phyloP scores from a whole-genome alignment of 306 rosid species.

The Dicorynia guianensis region DNA sequence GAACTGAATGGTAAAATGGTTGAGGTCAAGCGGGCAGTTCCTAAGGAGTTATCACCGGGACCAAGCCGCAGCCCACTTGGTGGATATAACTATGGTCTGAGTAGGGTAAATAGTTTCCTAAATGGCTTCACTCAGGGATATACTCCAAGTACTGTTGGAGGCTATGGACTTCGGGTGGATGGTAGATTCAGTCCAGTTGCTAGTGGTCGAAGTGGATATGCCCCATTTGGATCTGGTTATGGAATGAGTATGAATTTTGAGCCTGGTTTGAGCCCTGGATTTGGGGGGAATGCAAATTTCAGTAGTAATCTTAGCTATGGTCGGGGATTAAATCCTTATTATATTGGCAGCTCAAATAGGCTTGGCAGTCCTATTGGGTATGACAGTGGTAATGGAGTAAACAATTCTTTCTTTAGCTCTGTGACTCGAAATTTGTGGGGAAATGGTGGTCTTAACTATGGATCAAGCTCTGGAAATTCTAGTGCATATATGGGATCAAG shows the following conservation, averaged over 20 bases:
- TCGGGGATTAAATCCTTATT: slow-evolving; percentile 82
- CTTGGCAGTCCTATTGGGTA: slow-evolving; percentile 67
- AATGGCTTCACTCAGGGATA: slow-evolving; percentile 89
- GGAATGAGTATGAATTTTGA: slow-evolving; percentile 87
- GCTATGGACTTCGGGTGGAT: slow-evolving; percentile 78
- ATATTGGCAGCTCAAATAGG: slow-evolving; percentile 73
- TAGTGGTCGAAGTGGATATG: slow-evolving; percentile 79
- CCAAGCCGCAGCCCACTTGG: slow-evolving; percentile 85
- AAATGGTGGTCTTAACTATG: slow-evolving; percentile 74
- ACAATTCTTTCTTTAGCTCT: slow-evolving; percentile 81
- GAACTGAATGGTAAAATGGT: slow-evolving; percentile 98
- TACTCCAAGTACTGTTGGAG: slow-evolving; percentile 74
- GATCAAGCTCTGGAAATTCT: slow-evolving; percentile 69
- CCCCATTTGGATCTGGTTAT: slow-evolving; percentile 86
- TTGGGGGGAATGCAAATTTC: slow-evolving; percentile 78
- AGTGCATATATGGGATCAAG: slow-evolving; percentile 80
- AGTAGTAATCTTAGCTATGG: slow-evolving; percentile 75
- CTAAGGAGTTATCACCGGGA: slow-evolving; percentile 94
- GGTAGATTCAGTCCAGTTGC: slow-evolving; percentile 92
- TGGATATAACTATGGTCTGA: slow-evolving; percentile 74
- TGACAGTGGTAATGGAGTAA: slow-evolving; percentile 80
- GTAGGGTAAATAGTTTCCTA: slow-evolving; percentile 85
- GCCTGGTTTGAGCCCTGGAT: slow-evolving; percentile 79
- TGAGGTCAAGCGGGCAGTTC: slow-evolving; percentile 99
- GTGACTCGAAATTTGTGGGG: slow-evolving; percentile 89